phyloP scores from a whole-genome alignment of 2,329 filamentous ascomycete species.

The Sphaerulina musiva region DNA sequence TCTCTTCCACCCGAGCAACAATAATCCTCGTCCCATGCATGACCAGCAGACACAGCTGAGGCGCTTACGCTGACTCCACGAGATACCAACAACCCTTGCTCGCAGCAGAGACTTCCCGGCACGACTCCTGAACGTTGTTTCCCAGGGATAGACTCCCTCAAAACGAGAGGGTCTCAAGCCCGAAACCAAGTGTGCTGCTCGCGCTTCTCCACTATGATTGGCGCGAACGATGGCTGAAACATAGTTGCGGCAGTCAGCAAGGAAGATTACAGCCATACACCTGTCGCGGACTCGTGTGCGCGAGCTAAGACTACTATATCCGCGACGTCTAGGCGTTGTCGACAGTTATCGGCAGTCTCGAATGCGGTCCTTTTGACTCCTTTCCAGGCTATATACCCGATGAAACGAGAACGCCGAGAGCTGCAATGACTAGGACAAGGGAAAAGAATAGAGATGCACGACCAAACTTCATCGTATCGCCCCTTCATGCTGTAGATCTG shows the following conservation, averaged over 20 bases:
- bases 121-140: conserved; percentile 6
- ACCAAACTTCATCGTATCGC: not conserved
- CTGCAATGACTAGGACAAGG: not conserved
- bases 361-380: too few relatives aligned
- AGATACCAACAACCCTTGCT: not conserved
- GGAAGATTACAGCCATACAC: conserved; percentile 3
- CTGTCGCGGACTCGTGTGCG: conserved; percentile 5
- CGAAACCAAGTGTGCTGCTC: conserved; percentile 1
- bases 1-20: not conserved
- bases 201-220: conserved; percentile 3
- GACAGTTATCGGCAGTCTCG: too few relatives aligned
- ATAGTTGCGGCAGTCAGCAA: conserved; percentile 6
- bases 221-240: conserved; percentile 6
- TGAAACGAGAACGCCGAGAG: too few relatives aligned
- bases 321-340: not conserved
- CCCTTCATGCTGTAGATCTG: not conserved
- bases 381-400: too few relatives aligned
- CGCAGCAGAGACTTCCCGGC: conserved; percentile 2
- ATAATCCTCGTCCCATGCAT: not conserved
- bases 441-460: not conserved
- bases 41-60: not conserved
- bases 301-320: conserved; percentile 6
- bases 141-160: not conserved
- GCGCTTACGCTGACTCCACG: not conserved
- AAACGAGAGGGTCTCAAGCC: not conserved